Evolutionary conservation across 495 filamentous ascomycete species (phyloP).

Genomic region (Mycothermus thermophilus): DNA sequence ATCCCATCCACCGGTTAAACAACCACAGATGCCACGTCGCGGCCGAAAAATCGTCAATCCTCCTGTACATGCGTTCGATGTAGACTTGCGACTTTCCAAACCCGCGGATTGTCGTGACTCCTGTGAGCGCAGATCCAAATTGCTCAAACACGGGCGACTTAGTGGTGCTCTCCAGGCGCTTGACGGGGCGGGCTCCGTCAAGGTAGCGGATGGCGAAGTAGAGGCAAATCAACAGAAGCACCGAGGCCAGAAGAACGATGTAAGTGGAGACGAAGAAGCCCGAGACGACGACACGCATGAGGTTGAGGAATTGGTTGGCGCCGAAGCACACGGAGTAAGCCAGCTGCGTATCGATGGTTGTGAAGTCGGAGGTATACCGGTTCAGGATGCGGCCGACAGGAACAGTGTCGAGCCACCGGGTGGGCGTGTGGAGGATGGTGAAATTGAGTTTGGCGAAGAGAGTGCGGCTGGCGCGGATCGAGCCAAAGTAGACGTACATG

Average conservation of each 20-base stretch:
- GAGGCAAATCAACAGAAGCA: constrained; percentile 42
- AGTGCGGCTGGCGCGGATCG: constrained; percentile 46
- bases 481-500: constrained; percentile 42
- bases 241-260: constrained; percentile 42
- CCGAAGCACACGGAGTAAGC: constrained; percentile 45
- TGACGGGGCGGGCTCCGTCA: constrained; percentile 56
- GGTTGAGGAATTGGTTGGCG: constrained; percentile 34
- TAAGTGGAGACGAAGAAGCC: constrained; percentile 49
- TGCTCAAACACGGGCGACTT: constrained; percentile 69
- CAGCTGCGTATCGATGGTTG: constrained; percentile 51
- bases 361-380: constrained; percentile 67
- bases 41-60: constrained; percentile 49
- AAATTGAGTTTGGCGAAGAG: constrained; percentile 53
- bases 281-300: constrained; percentile 46
- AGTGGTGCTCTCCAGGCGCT: constrained; percentile 57
- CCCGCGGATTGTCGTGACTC: constrained; percentile 61
- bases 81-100: constrained; percentile 53
- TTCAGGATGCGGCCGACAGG: constrained; percentile 68
- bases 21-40: constrained; percentile 55
- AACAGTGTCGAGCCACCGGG: constrained; percentile 70
- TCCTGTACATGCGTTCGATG: constrained; percentile 48
- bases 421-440: constrained; percentile 52
- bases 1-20: constrained; percentile 61
- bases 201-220: constrained; percentile 48
- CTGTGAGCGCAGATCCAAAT: constrained; percentile 55